Evolutionary conservation across 129 eudicot genomes (phyloP).

Genomic region (Flaveria linearis): DNA sequence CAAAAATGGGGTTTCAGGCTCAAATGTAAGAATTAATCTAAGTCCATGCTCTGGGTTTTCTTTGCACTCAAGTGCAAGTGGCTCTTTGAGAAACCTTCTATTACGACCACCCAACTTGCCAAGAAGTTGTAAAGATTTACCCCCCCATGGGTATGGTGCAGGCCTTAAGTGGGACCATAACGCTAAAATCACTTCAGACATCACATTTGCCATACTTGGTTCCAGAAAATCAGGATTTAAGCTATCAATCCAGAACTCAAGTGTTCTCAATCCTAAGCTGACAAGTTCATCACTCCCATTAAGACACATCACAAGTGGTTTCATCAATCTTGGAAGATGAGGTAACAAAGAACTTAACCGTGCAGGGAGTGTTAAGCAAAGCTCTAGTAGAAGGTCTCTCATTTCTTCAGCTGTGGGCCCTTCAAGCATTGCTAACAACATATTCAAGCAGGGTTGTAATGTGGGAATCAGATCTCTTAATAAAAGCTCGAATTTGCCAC

Average conservation of each 20-base stretch:
- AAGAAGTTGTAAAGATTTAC: slow-evolving; percentile 86
- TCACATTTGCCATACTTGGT: slow-evolving; percentile 98
- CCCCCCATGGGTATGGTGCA: slow-evolving; percentile 96
- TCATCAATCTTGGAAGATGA: slow-evolving; percentile 94
- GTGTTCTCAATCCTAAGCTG: slow-evolving; percentile 88
- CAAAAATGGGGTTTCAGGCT: slow-evolving; percentile 97
- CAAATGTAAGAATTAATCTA: slow-evolving; percentile 91
- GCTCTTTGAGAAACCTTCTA: slow-evolving; percentile 94
- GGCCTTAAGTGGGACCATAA: slow-evolving; percentile 98
- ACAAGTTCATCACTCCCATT: slow-evolving; percentile 89
- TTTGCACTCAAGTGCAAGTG: slow-evolving; percentile 96
- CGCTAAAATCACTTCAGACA: slow-evolving; percentile 96
- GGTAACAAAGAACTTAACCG: slow-evolving; percentile 92
- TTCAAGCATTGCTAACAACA: slow-evolving; percentile 95
- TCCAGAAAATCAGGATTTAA: slow-evolving; percentile 97
- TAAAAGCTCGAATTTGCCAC: slow-evolving; percentile 92
- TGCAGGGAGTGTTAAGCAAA: slow-evolving; percentile 92
- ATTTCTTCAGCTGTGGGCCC: slow-evolving; percentile 97
- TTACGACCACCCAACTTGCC: slow-evolving; percentile 99
- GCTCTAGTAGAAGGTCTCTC: slow-evolving; percentile 85
- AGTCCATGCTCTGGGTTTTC: slow-evolving; percentile 99
- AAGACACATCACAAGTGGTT: slow-evolving; percentile 92
- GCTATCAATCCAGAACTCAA: slow-evolving; percentile 99
- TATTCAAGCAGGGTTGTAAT: slow-evolving; percentile 83
- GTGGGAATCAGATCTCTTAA: slow-evolving; percentile 73